Base-by-base conservation (phyloP, 78 protist genomes). In the Dictyostelium brefeldianum region DNA sequence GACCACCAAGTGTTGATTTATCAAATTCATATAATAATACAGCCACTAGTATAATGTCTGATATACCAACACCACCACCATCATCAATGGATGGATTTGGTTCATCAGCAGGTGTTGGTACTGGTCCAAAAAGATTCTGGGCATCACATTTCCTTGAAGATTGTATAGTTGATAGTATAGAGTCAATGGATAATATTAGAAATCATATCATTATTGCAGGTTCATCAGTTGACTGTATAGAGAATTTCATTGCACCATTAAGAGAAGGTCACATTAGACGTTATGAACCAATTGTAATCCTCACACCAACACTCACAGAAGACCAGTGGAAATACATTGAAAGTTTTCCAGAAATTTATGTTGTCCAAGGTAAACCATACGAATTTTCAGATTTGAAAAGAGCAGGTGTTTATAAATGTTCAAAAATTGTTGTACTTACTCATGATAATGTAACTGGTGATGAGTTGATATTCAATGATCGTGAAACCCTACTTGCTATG, bases 131-230 rank as follows among this genome's bases (percentile, higher is more conserved):
- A 48, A 22, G 79, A 64, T 87, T 87, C 50, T 77, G 84, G 93
- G 41, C 67, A 18, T n/a, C 81, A n/a, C 70, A 73, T 43, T 83
- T 22, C 22, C 43, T 87, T 18, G 85, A 64, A 25, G 93, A 87
- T 20, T 48, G 56, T 8, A 17, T 77, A 0, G 83, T 77, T 0
- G 17, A 20, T 11, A 64, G 67, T 56, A 67, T 74, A 10, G 93
- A 87, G 27, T 67, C 74, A 47, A 77, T 65, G 36, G 65, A 50
- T 48, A 53, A 31, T 47, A 87, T 87, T 36, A 29, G 67, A 25
- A 87, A 87, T 51, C 93, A 87, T 77, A 87, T 87, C 5, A 87
- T 87, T 25, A 14, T 87, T 20, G 78, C 84, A 9, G 93, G 93
- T 51, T 22, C 67, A 25, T 25, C 27, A 25, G 50, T 77, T 9